Percentiles rank a stretch among this genome's conserved stretches.
phyloP scores from a whole-genome alignment of 768 basidiomycete species.

The Agaricus sinodeliciosus region DNA sequence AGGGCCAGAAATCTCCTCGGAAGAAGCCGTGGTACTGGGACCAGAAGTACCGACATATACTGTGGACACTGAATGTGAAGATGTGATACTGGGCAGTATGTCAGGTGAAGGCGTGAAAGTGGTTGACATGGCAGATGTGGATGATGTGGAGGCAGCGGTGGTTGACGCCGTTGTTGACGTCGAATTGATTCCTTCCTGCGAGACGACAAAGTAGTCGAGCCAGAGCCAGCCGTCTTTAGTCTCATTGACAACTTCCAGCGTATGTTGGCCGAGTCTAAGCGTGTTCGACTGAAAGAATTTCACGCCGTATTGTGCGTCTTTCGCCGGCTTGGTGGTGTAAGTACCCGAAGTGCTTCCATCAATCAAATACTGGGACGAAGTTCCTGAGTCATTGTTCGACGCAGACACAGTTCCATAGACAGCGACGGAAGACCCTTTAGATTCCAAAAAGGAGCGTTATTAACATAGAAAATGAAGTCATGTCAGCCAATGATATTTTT shows the following conservation, averaged over 20 bases:
- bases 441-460: not conserved
- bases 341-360: not conserved
- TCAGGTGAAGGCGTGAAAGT: too few relatives aligned
- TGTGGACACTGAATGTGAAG: too few relatives aligned
- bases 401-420: constrained; percentile 6
- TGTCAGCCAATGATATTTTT: not conserved
- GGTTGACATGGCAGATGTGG: not conserved
- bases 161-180: not conserved
- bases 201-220: not conserved
- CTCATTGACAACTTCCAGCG: constrained; percentile 1
- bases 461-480: not conserved
- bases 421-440: constrained; percentile 2
- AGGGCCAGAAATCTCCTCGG: not conserved
- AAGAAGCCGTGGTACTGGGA: not conserved
- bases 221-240: not conserved
- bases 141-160: not conserved
- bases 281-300: not conserved
- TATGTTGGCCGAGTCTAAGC: not conserved
- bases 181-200: not conserved
- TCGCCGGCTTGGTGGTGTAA: not conserved
- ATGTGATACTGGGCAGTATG: too few relatives aligned
- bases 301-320: not conserved
- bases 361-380: constrained; percentile 1
- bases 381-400: not conserved
- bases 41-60: too few relatives aligned